Evolutionary conservation across 2,329 filamentous ascomycete species (phyloP), one percentile per base, ranked within the genome.

Genomic region (Grosmannia serpens): DNA sequence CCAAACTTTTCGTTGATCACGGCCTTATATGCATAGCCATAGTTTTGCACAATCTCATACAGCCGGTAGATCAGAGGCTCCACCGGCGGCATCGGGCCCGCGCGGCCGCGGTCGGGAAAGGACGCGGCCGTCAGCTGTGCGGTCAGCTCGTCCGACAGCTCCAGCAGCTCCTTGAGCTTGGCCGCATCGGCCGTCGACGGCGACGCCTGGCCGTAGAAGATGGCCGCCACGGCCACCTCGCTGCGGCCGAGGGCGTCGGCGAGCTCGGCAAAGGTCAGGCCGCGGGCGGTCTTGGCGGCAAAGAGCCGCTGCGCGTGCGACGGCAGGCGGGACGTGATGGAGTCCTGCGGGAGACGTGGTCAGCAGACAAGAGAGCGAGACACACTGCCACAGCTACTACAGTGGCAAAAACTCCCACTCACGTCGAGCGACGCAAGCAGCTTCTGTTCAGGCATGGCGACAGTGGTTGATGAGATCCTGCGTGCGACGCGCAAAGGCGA

Each of bases 11-110:
- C 92, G 65, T 97, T 96, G 71, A 96, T 70, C 5, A 97, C 82
- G 0, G 91, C 91, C 79, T 96, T 96, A 75, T 95, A 96, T 1
- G 91, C 89, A 71, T 96, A 95, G 1, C 92, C 92, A 68, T 96
- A 96, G 71, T 96, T 97, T 75, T 96, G 91, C 62, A 97, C 86
- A 69, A 96, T 88, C 78, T 97, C 92, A 71, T 90, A 96, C 60
- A 96, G 71, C 2, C 92, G 79, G 72, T 97, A 97, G 68, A 96
- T 91, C 65, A 95, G 73, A 5, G 90, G 90, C 70, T 95, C 90
- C 60, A 82, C 85, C 0, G 89, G 89, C 1, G 89, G 89, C 88
- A 94, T 91, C 59, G 90, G 87, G 1, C 89, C 83, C 0, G 85
- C 81, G 57, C 84, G 79, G 38, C 91, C 91, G 3, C 91, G 82